Evolutionary conservation across 2,329 filamentous ascomycete species (phyloP).

Genomic region (Nothomitra cinnamomea): DNA sequence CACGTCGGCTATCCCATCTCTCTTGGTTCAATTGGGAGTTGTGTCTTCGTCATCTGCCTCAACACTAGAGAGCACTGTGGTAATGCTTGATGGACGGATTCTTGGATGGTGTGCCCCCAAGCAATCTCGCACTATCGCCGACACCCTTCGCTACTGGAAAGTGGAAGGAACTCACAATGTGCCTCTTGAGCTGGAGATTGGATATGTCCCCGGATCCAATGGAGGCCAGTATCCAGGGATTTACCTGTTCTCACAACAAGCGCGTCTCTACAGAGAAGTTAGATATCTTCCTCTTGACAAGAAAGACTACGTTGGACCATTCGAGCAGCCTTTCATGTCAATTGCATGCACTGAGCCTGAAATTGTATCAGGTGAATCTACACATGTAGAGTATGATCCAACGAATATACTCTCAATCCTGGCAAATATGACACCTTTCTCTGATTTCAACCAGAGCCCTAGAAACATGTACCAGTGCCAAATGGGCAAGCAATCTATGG

Average conservation of each 20-base stretch:
- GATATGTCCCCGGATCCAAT: conserved; percentile 71
- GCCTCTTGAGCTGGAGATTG: conserved; percentile 74
- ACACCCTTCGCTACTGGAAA: conserved; percentile 89
- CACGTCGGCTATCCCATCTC: conserved; percentile 52
- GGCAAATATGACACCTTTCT: conserved; percentile 97
- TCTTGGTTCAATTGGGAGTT: conserved; percentile 67
- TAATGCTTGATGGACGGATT: conserved; percentile 81
- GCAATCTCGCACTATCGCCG: conserved; percentile 64
- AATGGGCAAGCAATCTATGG: conserved; percentile 99
- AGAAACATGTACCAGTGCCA: conserved; percentile 99
- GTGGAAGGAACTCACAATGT: conserved; percentile 70
- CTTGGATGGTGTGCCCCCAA: conserved; percentile 80
- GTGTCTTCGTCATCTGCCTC: conserved; percentile 59
- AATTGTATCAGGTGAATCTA: conserved; percentile 72
- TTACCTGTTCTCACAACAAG: conserved; percentile 75
- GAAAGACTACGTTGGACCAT: conserved; percentile 75
- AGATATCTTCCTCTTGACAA: conserved; percentile 81
- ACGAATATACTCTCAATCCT: conserved; percentile 96
- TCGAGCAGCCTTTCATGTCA: conserved; percentile 96
- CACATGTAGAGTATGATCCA: conserved; percentile 84
- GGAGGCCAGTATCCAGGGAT: conserved; percentile 93
- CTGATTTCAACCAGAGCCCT: conserved; percentile 95
- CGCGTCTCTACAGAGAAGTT: conserved; percentile 78
- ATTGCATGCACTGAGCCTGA: conserved; percentile 85
- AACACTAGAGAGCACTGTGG: conserved; percentile 66